These are phyloP conservation scores for Pilasporangium apinafurcum DNA, from an alignment of 352 stramenopile genomes.

Conservation along the genomic window DNA sequence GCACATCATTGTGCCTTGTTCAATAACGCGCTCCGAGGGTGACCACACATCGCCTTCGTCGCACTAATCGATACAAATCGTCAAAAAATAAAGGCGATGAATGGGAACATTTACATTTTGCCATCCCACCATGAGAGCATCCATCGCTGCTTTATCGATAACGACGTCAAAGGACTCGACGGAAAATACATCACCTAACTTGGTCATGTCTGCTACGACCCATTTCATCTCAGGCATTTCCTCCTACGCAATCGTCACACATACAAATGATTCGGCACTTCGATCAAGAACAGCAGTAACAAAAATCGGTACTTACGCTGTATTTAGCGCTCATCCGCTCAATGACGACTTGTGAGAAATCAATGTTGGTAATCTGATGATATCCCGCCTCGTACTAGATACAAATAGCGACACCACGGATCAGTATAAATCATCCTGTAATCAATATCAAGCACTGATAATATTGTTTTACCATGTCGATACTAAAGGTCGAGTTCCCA, in stretches of 20 bases:
- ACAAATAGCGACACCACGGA: background rate
- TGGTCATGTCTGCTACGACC: conserved; percentile 55
- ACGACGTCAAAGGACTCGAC: conserved; percentile 58
- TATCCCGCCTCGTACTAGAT: conserved; percentile 45
- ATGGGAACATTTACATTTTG: background rate
- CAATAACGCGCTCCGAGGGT: conserved; percentile 39
- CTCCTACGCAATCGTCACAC: conserved; percentile 11
- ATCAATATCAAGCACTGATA: background rate
- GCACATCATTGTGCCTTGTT: conserved; percentile 48
- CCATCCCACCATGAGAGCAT: conserved; percentile 53
- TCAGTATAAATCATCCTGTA: background rate
- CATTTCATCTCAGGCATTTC: conserved; percentile 45
- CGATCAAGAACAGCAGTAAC: background rate
- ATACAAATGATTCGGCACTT: conserved; percentile 1
- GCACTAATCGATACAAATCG: conserved; percentile 6
- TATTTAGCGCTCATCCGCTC: conserved; percentile 56
- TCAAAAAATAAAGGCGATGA: background rate
- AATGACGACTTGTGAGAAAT: conserved; percentile 67
- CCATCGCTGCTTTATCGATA: conserved; percentile 84
- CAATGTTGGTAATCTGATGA: conserved; percentile 62
- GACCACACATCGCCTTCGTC: conserved; percentile 75
- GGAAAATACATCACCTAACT: conserved; percentile 28
- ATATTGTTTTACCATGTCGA: conserved; percentile 38
- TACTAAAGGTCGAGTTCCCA: conserved; percentile 71
- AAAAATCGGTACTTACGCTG: conserved; percentile 12